Evolutionary conservation across 2,329 filamentous ascomycete species (phyloP), one percentile per base, ranked within the genome.

Genomic region (Sclerotinia sclerotiorum): DNA sequence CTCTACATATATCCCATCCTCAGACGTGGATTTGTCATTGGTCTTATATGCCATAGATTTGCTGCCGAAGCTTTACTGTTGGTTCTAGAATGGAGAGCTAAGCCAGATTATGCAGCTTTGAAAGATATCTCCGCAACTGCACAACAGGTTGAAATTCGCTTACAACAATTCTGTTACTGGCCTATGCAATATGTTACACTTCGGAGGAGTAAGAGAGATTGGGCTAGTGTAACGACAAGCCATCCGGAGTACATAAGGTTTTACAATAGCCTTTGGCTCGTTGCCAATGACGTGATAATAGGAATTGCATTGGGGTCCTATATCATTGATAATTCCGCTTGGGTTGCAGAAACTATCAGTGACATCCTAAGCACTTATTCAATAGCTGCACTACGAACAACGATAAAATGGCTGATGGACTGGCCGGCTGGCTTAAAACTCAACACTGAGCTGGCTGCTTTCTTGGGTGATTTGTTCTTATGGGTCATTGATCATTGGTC

Each of bases 401-500:
- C 93, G 78, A 97, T 99, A 69, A 89, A 87, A 6, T 99, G 95
- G 95, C 84, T 99, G 57, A 97, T 95, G 92, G 92, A 91, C 67
- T 97, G 91, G 88, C 95, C 95, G 11, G 95, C 93, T 60, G 95
- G 95, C 46, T 81, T 99, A 72, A 99, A 99, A 79, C 85, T 99
- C 49, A 99, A 99, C 78, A 94, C 88, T 67, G 94, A 99, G 79
- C 83, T 99, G 51, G 95, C 94, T 2, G 86, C 87, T n/a, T 99
- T 99, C 74, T 85, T 99, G 17, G 95, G 95, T 71, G 94, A 98
- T 76, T 82, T 99, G 3, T 99, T 99, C 77, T 83, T 98, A 3
- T 99, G 95, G 95, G 95, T 99, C 60, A 98, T 99, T 72, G 94
- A 97, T 73, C 96, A 97, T 77, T 99, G 95, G 95, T 91, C 92